A percentile compares a stretch with the other conserved stretches of the same genome.
These are phyloP conservation scores for Parasitella parasitica DNA, from an alignment of 371 early-diverging fungal species.

Conservation along the genomic window DNA sequence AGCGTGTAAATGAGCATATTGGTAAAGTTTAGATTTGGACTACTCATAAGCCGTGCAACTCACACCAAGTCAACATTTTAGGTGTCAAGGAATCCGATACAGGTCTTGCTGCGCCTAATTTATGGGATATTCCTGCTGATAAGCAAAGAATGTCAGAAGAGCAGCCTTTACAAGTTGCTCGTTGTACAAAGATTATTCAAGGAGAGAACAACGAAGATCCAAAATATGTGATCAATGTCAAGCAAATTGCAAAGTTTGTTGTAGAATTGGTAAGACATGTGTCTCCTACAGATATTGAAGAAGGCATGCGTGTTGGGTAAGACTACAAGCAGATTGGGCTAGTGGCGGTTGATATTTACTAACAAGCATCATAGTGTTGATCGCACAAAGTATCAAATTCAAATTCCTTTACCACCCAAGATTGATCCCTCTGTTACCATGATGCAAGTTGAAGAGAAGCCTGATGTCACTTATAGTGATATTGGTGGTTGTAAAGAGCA, in stretches of 20 bases:
- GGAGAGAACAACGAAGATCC: slow-evolving; percentile 73
- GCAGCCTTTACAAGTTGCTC: slow-evolving; percentile 97
- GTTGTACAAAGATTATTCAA: slow-evolving; percentile 97
- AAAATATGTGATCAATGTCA: slow-evolving; percentile 98
- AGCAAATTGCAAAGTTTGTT: slow-evolving; percentile 99
- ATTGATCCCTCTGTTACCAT: slow-evolving; percentile 96
- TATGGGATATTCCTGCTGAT: slow-evolving; percentile 99
- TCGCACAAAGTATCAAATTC: slow-evolving; percentile 98
- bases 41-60: background rate
- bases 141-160: slow-evolving; percentile 96
- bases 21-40: slow-evolving; percentile 44
- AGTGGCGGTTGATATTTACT: background rate
- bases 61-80: slow-evolving; percentile 26
- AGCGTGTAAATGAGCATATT: slow-evolving; percentile 96
- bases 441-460: slow-evolving; percentile 99
- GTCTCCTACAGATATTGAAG: slow-evolving; percentile 98
- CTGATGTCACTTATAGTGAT: slow-evolving; percentile 99
- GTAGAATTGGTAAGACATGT: slow-evolving; percentile 97
- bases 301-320: slow-evolving; percentile 99
- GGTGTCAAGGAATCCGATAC: slow-evolving; percentile 99
- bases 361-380: slow-evolving; percentile 76
- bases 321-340: background rate
- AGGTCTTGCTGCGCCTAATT: slow-evolving; percentile 98
- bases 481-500: slow-evolving; percentile 99
- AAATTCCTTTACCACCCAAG: slow-evolving; percentile 93